Base-by-base conservation (phyloP, 352 stramenopile species). In the Albugo laibachii region DNA sequence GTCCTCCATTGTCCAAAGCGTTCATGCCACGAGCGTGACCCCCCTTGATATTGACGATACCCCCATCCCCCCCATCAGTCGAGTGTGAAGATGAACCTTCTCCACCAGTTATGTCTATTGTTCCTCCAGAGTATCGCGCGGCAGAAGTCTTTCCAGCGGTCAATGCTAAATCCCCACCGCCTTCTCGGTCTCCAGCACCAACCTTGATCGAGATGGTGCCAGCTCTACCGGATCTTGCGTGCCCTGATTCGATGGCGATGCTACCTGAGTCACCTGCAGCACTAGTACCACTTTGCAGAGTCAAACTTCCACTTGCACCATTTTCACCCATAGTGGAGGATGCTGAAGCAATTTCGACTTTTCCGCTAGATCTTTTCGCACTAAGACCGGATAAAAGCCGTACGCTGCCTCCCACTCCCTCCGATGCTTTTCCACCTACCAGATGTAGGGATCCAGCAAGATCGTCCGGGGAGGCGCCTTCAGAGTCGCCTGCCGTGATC, bases 11-110 rank as follows among this genome's bases (percentile, higher is more conserved):
- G 55, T 97, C 83, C 50, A 87, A 64, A 1, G 62, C 55, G 41
- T 85, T 85, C 48, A 73, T 75, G 37, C 91, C 91, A 56, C 83
- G 78, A 21, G 75, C 84, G 60, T 92, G 69, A 18, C 91, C 91
- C 43, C 86, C 87, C 15, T 56, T 58, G 27, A 97, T 65, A 18
- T 65, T 56, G 20, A 96, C 56, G 43, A 72, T 62, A 21, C 87
- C 86, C 16, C 91, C 91, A 51, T 94, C 80, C 45, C 91, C 91
- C 49, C 88, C 91, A 55, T 96, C 89, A 19, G 60, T 77, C 6
- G 69, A 62, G 57, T 95, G 75, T 38, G 76, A 68, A 43, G 62
- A 80, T 16, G 79, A 80, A 2, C 66, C 67, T 12, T 63, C 49
- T n/a, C 72, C 72, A 53, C 59, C 72, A 53, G 44, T 56, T 38